phyloP scores from a whole-genome alignment of 306 rosid genomes.

The Cicer chorassanicum region DNA sequence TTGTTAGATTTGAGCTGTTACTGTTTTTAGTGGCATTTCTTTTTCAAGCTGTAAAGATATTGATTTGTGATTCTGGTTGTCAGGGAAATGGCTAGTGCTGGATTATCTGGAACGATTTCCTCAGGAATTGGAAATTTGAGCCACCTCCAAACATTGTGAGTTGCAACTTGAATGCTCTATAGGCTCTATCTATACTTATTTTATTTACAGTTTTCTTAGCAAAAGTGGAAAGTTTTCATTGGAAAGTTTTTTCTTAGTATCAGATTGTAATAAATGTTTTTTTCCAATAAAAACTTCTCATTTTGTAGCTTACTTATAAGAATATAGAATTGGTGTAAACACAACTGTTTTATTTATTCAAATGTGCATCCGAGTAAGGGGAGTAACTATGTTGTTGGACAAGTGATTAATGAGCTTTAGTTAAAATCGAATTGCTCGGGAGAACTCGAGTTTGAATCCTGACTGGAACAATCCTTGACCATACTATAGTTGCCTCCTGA shows the following conservation, averaged over 20 bases:
- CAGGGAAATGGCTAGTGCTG: conserved; percentile 81
- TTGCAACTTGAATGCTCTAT: conserved; percentile 27
- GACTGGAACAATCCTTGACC: no score
- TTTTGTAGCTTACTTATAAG: no score
- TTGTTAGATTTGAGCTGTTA: conserved; percentile 25
- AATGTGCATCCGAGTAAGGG: not conserved
- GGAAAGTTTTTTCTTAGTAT: not conserved
- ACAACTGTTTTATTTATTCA: not conserved
- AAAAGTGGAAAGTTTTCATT: not conserved
- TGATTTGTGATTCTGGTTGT: conserved; percentile 29
- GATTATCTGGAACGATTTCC: conserved; percentile 79
- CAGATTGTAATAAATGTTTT: not conserved
- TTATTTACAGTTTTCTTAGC: not conserved
- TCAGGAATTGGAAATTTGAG: conserved; percentile 84
- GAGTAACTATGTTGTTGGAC: no score
- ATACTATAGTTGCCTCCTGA: no score
- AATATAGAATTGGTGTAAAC: not conserved
- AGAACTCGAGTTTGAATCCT: no score
- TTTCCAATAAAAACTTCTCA: not conserved
- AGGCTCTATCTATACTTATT: not conserved
- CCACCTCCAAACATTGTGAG: conserved; percentile 84
- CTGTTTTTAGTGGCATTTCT: conserved; percentile 10
- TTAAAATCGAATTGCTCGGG: no score
- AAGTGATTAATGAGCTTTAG: no score
- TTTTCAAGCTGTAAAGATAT: conserved; percentile 22